Base-by-base conservation (phyloP, 306 rosid genomes). In the Trifolium pratense region DNA sequence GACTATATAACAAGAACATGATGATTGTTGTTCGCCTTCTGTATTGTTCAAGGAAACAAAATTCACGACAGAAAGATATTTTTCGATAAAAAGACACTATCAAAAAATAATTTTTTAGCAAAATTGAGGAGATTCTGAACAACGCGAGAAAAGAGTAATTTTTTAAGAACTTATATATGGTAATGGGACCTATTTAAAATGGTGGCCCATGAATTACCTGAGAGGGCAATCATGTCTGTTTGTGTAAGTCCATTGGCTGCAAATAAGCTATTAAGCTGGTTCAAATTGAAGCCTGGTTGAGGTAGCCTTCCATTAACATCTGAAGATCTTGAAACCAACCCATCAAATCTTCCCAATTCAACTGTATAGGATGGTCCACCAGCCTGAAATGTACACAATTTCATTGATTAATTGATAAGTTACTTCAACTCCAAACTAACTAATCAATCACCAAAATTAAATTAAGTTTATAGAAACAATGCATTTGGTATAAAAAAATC, bases 341-440 rank as follows among this genome's bases (percentile, higher is more conserved):
- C 97, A 78, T 91, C 97, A 56, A 81, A 69, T 74, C 97, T 87
- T 73, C 97, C 97, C 79, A 91, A 72, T 63, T 91, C 97, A 26
- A 91, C 97, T 0, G 48, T 48, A 7, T 84, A 91, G 0, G 85
- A 83, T 11, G 95, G 93, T 17, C 97, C 97, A 61, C 97, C 97
- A 34, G 91, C 74, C 97, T 91, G 62, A 6, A 32, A 0, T 7
- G 8, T 36, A 68, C 48, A 6, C 9, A 21, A 0, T 40, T 16
- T 11, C 26, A 65, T 21, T 42, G 1, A 18, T n/a, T 71, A 34
- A 34, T 62, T 21, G 3, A 26, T 46, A 7, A 49, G n/a, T 9
- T 8, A n/a, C 20, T 15, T 4, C 7, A 14, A 16, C 11, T 17
- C 6, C 56, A 49, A 49, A 49, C 16, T 34, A 34, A 34, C 43